These are phyloP conservation scores for Trematosphaeria pertusa DNA, from an alignment of 2,329 filamentous ascomycete species.

Conservation along the genomic window DNA sequence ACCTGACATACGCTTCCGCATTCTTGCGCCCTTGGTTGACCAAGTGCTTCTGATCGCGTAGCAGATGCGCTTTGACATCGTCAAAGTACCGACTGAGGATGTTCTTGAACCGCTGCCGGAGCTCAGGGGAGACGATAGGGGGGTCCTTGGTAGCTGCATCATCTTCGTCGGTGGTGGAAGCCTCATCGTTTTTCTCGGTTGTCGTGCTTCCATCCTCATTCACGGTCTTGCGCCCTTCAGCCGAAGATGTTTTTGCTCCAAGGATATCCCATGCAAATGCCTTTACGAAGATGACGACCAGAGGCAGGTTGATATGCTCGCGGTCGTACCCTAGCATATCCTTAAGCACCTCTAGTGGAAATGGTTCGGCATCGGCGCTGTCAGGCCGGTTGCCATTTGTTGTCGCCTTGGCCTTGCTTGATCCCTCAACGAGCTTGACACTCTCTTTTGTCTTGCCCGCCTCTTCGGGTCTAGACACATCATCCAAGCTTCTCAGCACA, in stretches of 20 bases:
- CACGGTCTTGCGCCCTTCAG: constrained; percentile 82
- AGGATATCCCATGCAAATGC: constrained; percentile 95
- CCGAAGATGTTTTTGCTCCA: constrained; percentile 73
- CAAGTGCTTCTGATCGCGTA: constrained; percentile 91
- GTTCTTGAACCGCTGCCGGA: constrained; percentile 85
- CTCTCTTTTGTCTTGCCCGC: constrained; percentile 66
- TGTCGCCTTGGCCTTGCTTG: constrained; percentile 68
- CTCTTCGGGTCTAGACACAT: constrained; percentile 70
- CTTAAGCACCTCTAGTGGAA: constrained; percentile 96
- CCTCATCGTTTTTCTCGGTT: constrained; percentile 60
- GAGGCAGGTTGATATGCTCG: constrained; percentile 87
- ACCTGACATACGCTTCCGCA: constrained; percentile 97
- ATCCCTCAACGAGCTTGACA: constrained; percentile 59
- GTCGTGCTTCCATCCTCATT: constrained; percentile 79
- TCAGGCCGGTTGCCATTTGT: constrained; percentile 62
- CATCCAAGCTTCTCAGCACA: constrained; percentile 80
- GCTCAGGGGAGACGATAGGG: constrained; percentile 75
- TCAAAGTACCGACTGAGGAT: constrained; percentile 89
- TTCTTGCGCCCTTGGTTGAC: constrained; percentile 89
- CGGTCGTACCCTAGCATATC: constrained; percentile 93
- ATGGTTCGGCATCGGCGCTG: constrained; percentile 80
- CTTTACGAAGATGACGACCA: constrained; percentile 95
- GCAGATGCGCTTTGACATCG: constrained; percentile 85
- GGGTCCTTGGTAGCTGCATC: constrained; percentile 66
- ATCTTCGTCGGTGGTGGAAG: constrained; percentile 60